These are phyloP conservation scores for Lojkania enalia DNA, from an alignment of 2,329 filamentous ascomycete species.

Conservation along the genomic window DNA sequence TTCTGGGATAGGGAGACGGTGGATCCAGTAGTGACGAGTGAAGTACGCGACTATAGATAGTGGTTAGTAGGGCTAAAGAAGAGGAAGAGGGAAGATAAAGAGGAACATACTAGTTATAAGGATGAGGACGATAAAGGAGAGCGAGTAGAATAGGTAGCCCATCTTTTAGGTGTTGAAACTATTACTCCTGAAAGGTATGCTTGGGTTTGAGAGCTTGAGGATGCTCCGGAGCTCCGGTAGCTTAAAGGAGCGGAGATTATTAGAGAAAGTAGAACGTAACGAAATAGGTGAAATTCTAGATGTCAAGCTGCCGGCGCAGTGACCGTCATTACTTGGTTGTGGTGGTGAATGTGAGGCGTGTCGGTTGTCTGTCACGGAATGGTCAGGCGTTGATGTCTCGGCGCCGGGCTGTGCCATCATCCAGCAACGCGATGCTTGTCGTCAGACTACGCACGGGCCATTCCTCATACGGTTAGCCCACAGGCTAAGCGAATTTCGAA, in stretches of 20 bases:
- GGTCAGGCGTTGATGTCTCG: constrained; percentile 2
- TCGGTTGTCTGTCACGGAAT: background rate
- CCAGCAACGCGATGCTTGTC: too few species aligned
- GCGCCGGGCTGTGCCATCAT: constrained; percentile 13
- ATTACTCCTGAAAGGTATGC: too few species aligned
- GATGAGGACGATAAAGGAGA: constrained; percentile 72
- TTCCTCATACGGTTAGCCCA: constrained; percentile 29
- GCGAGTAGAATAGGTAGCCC: constrained; percentile 78
- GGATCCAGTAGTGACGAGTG: constrained; percentile 77
- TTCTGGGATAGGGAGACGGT: constrained; percentile 63
- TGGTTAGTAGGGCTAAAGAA: constrained; percentile 15
- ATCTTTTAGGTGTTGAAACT: constrained; percentile 54
- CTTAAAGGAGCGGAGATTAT: background rate
- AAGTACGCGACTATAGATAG: constrained; percentile 72
- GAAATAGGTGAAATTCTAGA: background rate
- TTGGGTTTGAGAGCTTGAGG: background rate
- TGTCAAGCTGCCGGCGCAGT: background rate
- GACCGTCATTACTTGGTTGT: background rate
- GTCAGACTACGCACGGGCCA: too few species aligned
- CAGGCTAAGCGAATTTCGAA: constrained; percentile 32
- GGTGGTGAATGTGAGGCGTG: constrained; percentile 1
- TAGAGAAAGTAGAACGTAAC: background rate
- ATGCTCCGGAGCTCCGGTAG: background rate
- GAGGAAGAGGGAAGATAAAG: constrained; percentile 10
- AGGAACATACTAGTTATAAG: constrained; percentile 64